Percentiles rank a stretch among this genome's conserved stretches.
Conservation (phyloP, 129 eudicot species). For the Ambrosia trifida region DNA sequence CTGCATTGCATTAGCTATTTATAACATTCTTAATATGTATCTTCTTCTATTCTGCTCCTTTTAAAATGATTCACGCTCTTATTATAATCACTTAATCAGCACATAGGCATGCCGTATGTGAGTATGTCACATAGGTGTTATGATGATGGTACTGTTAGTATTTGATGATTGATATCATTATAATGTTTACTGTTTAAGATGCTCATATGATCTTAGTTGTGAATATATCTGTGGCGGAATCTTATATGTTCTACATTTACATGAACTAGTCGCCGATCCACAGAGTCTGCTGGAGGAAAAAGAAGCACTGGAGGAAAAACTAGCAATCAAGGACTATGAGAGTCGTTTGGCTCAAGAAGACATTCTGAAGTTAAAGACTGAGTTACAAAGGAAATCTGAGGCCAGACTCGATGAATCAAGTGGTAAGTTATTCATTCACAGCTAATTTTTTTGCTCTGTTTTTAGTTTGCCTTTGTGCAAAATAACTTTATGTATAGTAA, state of each 20-base stretch:
- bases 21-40: slow-evolving; percentile 6
- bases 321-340: slow-evolving; percentile 89
- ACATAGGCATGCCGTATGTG: slow-evolving; percentile 11
- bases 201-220: slow-evolving; percentile 4
- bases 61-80: slow-evolving; percentile 5
- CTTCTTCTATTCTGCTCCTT: slow-evolving; percentile 12
- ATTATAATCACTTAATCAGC: slow-evolving; percentile 20
- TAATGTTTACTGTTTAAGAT: slow-evolving; percentile 13
- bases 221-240: slow-evolving; percentile 15
- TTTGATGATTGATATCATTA: slow-evolving; percentile 14
- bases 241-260: slow-evolving; percentile 36
- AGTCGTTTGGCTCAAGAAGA: slow-evolving; percentile 95
- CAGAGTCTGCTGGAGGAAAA: slow-evolving; percentile 90
- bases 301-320: slow-evolving; percentile 80
- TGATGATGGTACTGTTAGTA: slow-evolving; percentile 12
- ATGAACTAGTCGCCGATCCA: slow-evolving; percentile 86
- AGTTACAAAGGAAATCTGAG: slow-evolving; percentile 65
- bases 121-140: not conserved
- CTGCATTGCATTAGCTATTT: slow-evolving; percentile 10
- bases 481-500: slow-evolving; percentile 18
- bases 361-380: slow-evolving; percentile 60
- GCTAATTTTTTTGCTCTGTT: slow-evolving; percentile 10
- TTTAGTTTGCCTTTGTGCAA: slow-evolving; percentile 10
- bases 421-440: slow-evolving; percentile 47
- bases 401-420: slow-evolving; percentile 40